Evolutionary conservation across 2,329 filamentous ascomycete genomes (phyloP), one percentile per base, ranked within the genome.

Genomic region (Trichothecium roseum): DNA sequence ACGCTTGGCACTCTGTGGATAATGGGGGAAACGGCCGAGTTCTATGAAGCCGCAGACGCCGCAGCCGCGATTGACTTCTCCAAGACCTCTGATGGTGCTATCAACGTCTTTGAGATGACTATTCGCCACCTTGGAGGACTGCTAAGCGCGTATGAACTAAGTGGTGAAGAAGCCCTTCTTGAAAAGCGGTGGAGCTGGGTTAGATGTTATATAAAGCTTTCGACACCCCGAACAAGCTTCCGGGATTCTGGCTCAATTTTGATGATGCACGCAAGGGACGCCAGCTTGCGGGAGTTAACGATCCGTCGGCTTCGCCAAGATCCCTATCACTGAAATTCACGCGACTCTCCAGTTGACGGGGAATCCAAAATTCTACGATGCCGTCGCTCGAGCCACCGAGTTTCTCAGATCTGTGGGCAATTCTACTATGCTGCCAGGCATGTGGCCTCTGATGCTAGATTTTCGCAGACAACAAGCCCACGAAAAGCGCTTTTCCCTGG

Each of bases 301-400:
- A 46, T 20, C 42, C 45, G 4, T 42, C 43, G 14, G 45, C 48
- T 12, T 43, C 38, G 44, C 57, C 74, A 29, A 76, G 74, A 4
- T 75, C 75, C 5, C 54, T 81, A 24, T 64, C 62, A 36, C 58
- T 81, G 12, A 75, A 81, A 46, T 72, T 81, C 42, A 80, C 77
- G 10, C 68, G 75, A 34, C 59, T 81, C 69, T 72, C 12, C 75
- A 80, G 50, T 53, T 81, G 24, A 80, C 75, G 2, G 68, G 68
- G 28, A 68, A 78, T 45, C 57, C 64, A 48, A 69, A 68, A 45
- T 80, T 64, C 53, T 80, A 76, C 46, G 75, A 80, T 52, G 75
- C 74, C 10, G 59, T 74, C 4, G 63, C 73, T 45, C 64, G 75
- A 28, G 69, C 81, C 39, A 62, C 63, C 8, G 63, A 76, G 40